Evolutionary conservation across 2,329 filamentous ascomycete genomes (phyloP), one percentile per base, ranked within the genome.

Genomic region (Blastomyces gilchristii): DNA sequence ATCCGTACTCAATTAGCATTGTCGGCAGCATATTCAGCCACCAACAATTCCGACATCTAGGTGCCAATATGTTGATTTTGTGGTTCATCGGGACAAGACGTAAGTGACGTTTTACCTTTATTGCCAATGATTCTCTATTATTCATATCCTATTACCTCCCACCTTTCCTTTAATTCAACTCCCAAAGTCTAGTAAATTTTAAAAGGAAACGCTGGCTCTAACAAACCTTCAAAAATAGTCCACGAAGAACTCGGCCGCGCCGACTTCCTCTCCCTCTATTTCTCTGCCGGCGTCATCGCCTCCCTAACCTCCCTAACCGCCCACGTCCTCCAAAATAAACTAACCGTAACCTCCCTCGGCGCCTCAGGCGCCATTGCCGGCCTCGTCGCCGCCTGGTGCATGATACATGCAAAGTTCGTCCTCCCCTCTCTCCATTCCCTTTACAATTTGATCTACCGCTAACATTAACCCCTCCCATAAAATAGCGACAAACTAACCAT

Each of bases 11-110:
- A 9, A 63, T 80, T 8, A 80, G 81, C 64, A 73, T 83, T 61
- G 66, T 87, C 5, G 80, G 81, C 22, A 82, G 80, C 68, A 73
- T 79, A 12, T 85, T 86, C 72, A 82, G 80, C 63, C 85, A 87
- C 71, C 79, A 85, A 58, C 74, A 77, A 8, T 70, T 81, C 61
- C 71, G 71, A 56, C 85, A 87, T 71, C 69, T 84, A 4, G 71
- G 76, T 25, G 71, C 72, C 14, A 87, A 87, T 69, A 81, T 85
- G 76, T 68, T 80, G 59, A 74, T 79, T 37, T 70, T 87, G 39
- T 81, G 77, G 73, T 74, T 84, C 62, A 78, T 85, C 62, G 84
- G 83, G 1, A 78, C 80, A 45, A 74, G 75, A 64, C 72, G 78
- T 80, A 71, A 71, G 73, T 69, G 11, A 37, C 43, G 41, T 39